Conservation (phyloP, 768 basidiomycete genomes). For the Dioszegia aurantiaca region DNA sequence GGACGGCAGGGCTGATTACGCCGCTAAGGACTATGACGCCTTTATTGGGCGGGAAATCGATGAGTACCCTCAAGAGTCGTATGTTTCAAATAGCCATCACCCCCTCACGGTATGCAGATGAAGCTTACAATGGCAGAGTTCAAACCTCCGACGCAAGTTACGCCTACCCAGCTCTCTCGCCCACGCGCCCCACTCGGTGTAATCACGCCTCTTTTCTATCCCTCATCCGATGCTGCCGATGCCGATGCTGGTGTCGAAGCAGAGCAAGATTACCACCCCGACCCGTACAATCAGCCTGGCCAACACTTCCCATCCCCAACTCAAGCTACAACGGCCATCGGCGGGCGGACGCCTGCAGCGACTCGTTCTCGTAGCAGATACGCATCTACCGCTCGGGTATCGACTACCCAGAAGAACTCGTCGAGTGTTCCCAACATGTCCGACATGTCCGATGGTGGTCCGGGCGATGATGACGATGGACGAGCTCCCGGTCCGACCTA, state of each 20-base stretch:
- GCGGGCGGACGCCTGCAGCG: neutral
- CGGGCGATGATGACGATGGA: too few relatives aligned
- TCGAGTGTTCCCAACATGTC: too few relatives aligned
- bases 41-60: neutral
- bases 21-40: neutral
- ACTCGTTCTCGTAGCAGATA: neutral
- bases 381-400: neutral
- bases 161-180: neutral
- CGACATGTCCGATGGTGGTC: too few relatives aligned
- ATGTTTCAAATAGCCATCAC: neutral
- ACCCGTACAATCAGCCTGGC: neutral
- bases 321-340: neutral
- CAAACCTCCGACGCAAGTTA: conserved; percentile 4
- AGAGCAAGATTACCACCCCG: neutral
- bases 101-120: too few relatives aligned
- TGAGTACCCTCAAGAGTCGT: conserved; percentile 1
- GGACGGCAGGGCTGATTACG: neutral
- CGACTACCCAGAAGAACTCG: neutral
- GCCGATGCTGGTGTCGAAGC: too few relatives aligned
- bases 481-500: too few relatives aligned
- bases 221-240: conserved; percentile 1
- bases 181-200: neutral
- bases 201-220: neutral
- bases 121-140: too few relatives aligned
- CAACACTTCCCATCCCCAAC: conserved; percentile 4